Evolutionary conservation across 164 flowering plant species (phyloP), one percentile per base, ranked within the genome.

Genomic region (Tetracentron sinense): DNA sequence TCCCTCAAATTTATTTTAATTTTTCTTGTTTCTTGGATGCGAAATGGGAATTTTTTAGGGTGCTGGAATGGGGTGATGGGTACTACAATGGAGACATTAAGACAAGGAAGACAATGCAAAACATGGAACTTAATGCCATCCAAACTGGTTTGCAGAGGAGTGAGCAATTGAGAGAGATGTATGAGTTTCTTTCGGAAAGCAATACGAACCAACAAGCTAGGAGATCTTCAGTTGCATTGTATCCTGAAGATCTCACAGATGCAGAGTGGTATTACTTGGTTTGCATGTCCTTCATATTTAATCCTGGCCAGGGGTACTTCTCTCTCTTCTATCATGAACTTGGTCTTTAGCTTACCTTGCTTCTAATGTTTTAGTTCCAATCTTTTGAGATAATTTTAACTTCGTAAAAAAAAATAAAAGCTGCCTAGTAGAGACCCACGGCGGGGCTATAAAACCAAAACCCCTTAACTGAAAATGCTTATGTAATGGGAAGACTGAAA

Each of bases 51-150:
- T 42, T 62, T 58, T 47, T 19, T 65, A 90, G 98, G 81, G 78
- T 77, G 35, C 61, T 94, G 85, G 83, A 81, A 67, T 94, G 98
- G 98, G 75, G 81, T 49, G 88, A 83, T 63, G 98, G 98, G 54
- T 89, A 86, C 80, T 94, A 94, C 70, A 91, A 91, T 77, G 98
- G 98, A 46, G 97, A 86, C 33, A 87, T 94, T 4, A 94, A 91
- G 84, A 94, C 98, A 17, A 81, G 93, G 72, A 94, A 86, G 72
- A 94, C 97, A 27, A 61, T 85, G 60, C 92, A 89, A 59, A 67
- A 82, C 0, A 73, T 68, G 46, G 96, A 89, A 48, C 61, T 83
- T 1, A 78, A 79, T 64, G 75, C 82, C 0, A 91, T 85, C 54
- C 78, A 81, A 49, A 58, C 83, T 69, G 89, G 83, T n/a, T 68